Percentiles rank a stretch among this genome's conserved stretches.
phyloP scores from a whole-genome alignment of 163 green algal genomes.

The Chloromonas sp. region DNA sequence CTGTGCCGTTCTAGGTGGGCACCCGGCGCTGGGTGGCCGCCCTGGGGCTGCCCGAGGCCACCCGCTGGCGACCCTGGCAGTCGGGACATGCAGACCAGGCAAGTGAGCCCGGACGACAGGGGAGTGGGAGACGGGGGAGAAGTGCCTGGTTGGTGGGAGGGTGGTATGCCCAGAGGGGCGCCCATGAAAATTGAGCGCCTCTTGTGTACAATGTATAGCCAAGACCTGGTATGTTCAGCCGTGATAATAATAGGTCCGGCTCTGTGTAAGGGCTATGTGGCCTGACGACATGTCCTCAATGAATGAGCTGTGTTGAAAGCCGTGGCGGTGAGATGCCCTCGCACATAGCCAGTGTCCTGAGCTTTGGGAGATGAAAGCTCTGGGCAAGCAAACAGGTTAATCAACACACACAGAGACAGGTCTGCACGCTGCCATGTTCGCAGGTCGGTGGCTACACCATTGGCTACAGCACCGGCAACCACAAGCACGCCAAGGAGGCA shows the following conservation, averaged over 20 bases:
- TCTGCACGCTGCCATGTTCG: not conserved
- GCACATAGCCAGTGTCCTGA: too few relatives aligned
- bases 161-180: not conserved
- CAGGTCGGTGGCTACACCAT: conserved; percentile 67
- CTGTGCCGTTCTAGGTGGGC: conserved; percentile 19
- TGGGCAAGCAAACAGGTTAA: too few relatives aligned
- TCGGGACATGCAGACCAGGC: conserved; percentile 2
- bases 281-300: too few relatives aligned
- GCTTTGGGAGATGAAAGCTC: too few relatives aligned
- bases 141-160: not conserved
- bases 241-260: too few relatives aligned
- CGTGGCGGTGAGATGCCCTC: too few relatives aligned
- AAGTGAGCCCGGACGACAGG: too few relatives aligned
- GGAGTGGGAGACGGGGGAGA: not conserved
- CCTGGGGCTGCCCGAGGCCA: conserved; percentile 46
- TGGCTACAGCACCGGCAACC: conserved; percentile 18
- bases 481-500: not conserved
- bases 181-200: not conserved
- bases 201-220: not conserved
- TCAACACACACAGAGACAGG: not conserved
- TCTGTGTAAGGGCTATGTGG: too few relatives aligned
- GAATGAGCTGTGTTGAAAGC: too few relatives aligned
- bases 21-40: conserved; percentile 60
- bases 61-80: conserved; percentile 60
- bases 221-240: not conserved